These are phyloP conservation scores for Acarospora socialis DNA, from an alignment of 2,329 filamentous ascomycete species.

Conservation along the genomic window DNA sequence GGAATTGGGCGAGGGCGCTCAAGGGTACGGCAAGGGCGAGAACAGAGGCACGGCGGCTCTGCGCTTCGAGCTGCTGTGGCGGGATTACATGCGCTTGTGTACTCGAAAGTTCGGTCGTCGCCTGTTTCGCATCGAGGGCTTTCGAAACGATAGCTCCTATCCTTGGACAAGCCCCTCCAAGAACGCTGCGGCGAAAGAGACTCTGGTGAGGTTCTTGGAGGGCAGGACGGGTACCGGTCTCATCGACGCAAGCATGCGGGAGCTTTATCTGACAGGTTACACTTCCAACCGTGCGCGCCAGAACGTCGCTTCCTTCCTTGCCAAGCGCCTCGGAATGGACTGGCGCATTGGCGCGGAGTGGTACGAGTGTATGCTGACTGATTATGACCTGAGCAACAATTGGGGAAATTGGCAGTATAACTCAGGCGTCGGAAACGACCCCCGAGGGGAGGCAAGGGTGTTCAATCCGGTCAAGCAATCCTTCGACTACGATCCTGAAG, in stretches of 20 bases:
- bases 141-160: conserved; percentile 36
- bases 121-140: conserved; percentile 53
- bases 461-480: conserved; percentile 76
- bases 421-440: conserved; percentile 66
- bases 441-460: conserved; percentile 53
- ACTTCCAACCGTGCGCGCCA: conserved; percentile 63
- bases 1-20: conserved; percentile 24
- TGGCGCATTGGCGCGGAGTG: conserved; percentile 72
- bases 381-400: conserved; percentile 64
- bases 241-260: conserved; percentile 63
- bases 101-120: conserved; percentile 52
- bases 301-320: conserved; percentile 60
- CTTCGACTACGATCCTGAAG: conserved; percentile 59
- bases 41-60: conserved; percentile 56
- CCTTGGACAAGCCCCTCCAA: conserved; percentile 33
- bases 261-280: conserved; percentile 62
- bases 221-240: conserved; percentile 62
- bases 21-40: conserved; percentile 54
- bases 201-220: conserved; percentile 45
- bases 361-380: conserved; percentile 61
- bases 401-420: conserved; percentile 80
- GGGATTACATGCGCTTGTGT: conserved; percentile 70
- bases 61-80: conserved; percentile 61
- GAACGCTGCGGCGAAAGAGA: conserved; percentile 20
- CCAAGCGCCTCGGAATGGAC: conserved; percentile 60